A percentile compares a stretch with the other conserved stretches of the same genome.
Conservation (phyloP, 768 basidiomycete species). For the Sporobolomyces phaffii region DNA sequence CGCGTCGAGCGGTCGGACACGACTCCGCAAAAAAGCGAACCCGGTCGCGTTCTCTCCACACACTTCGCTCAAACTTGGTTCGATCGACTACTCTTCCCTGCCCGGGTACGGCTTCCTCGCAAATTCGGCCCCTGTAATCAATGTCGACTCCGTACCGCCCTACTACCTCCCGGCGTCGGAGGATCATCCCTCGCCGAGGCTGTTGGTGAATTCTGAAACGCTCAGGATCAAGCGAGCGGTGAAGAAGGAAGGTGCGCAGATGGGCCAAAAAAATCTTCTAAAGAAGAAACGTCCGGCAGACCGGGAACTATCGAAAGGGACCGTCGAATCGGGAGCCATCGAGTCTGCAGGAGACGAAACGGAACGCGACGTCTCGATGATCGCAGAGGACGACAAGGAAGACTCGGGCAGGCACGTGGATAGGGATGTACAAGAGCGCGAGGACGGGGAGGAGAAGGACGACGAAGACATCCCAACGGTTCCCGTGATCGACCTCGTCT, state of each 20-base stretch:
- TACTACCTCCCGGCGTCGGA: slow-evolving; percentile 1
- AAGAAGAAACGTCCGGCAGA: neutral
- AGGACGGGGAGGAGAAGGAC: neutral
- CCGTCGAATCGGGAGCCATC: too few species aligned
- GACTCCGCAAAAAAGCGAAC: slow-evolving; percentile 8
- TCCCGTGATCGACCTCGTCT: slow-evolving; percentile 49
- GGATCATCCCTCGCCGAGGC: neutral
- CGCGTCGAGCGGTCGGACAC: neutral
- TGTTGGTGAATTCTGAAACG: slow-evolving; percentile 12
- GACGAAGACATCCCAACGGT: slow-evolving; percentile 27
- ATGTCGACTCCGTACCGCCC: neutral
- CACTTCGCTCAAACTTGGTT: slow-evolving; percentile 8
- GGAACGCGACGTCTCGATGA: too few species aligned
- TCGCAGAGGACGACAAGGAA: too few species aligned
- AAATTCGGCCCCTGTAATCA: neutral
- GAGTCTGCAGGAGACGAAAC: too few species aligned
- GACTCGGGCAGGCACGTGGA: too few species aligned
- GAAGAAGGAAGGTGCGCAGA: neutral
- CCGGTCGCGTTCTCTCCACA: slow-evolving; percentile 40
- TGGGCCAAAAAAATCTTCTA: neutral
- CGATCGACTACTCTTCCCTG: slow-evolving; percentile 11
- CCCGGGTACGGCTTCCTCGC: slow-evolving; percentile 23
- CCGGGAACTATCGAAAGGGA: too few species aligned
- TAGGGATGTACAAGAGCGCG: too few species aligned
- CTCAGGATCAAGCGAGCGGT: slow-evolving; percentile 1